phyloP scores from a whole-genome alignment of 192 early-diverging fungal genomes.

The Backusella westeae region DNA sequence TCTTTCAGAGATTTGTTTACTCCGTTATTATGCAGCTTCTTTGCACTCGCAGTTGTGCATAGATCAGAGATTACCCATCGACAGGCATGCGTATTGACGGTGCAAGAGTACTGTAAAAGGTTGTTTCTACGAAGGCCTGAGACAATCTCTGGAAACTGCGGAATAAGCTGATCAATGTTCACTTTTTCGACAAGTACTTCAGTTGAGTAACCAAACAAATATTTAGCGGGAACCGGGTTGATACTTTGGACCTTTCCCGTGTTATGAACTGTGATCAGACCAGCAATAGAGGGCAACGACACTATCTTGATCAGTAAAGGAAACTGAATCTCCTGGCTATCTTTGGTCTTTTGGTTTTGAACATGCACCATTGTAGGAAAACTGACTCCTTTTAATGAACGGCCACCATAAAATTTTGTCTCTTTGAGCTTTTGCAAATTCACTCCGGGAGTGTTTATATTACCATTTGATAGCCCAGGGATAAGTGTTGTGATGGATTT shows the following conservation, averaged over 20 bases:
- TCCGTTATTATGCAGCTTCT: not conserved
- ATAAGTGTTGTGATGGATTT: slow-evolving; percentile 27
- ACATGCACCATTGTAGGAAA: slow-evolving; percentile 56
- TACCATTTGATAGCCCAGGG: slow-evolving; percentile 13
- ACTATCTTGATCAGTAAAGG: slow-evolving; percentile 49
- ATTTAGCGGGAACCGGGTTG: slow-evolving; percentile 60
- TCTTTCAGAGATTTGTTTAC: not conserved
- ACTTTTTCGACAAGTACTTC: slow-evolving; percentile 47
- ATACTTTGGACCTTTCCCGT: slow-evolving; percentile 53
- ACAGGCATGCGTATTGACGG: slow-evolving; percentile 18
- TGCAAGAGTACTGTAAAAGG: slow-evolving; percentile 1
- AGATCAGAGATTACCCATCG: slow-evolving; percentile 14
- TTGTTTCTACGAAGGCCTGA: slow-evolving; percentile 22
- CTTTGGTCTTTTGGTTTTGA: slow-evolving; percentile 6
- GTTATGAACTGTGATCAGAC: slow-evolving; percentile 53
- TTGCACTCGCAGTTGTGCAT: not conserved
- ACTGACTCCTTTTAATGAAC: slow-evolving; percentile 43
- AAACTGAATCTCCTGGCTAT: not conserved
- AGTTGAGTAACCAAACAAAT: slow-evolving; percentile 56
- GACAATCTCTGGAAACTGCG: slow-evolving; percentile 52
- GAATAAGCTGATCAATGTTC: slow-evolving; percentile 54
- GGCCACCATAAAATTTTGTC: slow-evolving; percentile 54
- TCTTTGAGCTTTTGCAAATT: slow-evolving; percentile 51
- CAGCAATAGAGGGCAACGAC: slow-evolving; percentile 62
- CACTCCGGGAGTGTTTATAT: not conserved